phyloP scores from a whole-genome alignment of 305 asterid species.

The Solanum hybrid region DNA sequence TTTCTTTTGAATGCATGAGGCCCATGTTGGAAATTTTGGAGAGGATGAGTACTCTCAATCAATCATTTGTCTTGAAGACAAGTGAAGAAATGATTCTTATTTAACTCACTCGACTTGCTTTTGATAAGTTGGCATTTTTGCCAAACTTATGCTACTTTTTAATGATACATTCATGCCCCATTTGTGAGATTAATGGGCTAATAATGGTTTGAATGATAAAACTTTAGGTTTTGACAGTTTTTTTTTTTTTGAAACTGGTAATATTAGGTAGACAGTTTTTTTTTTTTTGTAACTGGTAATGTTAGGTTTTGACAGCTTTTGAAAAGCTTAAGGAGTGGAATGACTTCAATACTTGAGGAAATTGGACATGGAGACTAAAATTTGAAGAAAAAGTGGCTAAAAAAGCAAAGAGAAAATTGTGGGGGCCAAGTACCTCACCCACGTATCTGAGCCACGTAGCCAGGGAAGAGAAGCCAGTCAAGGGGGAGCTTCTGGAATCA shows the following conservation, averaged over 20 bases:
- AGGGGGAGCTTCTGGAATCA: background rate
- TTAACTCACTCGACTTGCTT: background rate
- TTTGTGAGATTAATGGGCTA: background rate
- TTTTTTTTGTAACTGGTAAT: background rate
- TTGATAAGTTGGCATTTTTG: background rate
- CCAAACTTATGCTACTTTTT: background rate
- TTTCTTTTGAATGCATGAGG: background rate
- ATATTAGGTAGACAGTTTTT: background rate
- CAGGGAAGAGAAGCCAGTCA: background rate
- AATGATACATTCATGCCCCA: background rate
- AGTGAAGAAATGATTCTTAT: background rate
- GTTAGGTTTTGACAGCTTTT: background rate
- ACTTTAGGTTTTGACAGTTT: background rate
- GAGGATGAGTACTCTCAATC: background rate
- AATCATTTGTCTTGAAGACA: background rate
- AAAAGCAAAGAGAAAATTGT: background rate
- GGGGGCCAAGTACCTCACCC: background rate
- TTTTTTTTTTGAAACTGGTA: too few species aligned
- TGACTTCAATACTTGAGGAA: background rate
- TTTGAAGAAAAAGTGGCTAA: background rate
- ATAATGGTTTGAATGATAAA: background rate
- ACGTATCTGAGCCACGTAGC: background rate
- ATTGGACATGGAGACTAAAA: background rate
- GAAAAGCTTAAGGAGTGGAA: background rate
- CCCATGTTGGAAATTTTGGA: background rate